Evolutionary conservation across 2,329 filamentous ascomycete genomes (phyloP), one percentile per base, ranked within the genome.

Genomic region (Cladophialophora bantiana): DNA sequence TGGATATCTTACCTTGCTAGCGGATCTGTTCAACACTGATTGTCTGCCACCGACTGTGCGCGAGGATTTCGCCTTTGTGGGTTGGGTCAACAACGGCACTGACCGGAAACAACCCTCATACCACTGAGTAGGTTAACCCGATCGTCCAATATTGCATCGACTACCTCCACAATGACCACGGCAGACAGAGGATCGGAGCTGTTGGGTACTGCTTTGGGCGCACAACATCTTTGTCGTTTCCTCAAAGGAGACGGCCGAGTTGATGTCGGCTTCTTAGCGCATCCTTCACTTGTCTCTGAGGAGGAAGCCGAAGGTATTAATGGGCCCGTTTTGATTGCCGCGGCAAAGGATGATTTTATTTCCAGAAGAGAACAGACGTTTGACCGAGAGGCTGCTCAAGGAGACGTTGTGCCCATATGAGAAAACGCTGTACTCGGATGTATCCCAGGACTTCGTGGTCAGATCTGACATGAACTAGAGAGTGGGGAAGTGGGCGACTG

Each of bases 141-240:
- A 26, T 26, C 26, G 26, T 26, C 26, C 26, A 26, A 26, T 3
- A 26, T 2, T 26, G 26, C 26, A 26, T 26, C 26, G 26, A 26
- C 26, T 26, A 26, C 3, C 26, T 26, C 26, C 26, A 26, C 26
- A 26, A 26, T 26, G 52, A 54, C 7, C 26, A 54, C 31, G 52
- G 52, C 13, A 10, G 13, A 12, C 7, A 34, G 32, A 54, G 26
- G 15, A 13, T 54, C 3, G 52, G 52, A 13, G 52, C 52, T 15
- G 20, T 54, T 7, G 52, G 52, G 12, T 54, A 54, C n/a, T 54
- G 52, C 15, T 54, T 54, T n/a, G 52, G 52, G 52, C 5, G 52
- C 20, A n/a, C 35, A 34, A 32, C 31, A 34, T 32, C 26, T 54
- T n/a, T 32, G 20, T 20, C 20, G 52, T 3, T 34, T 32, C 12